phyloP scores from a whole-genome alignment of 768 basidiomycete genomes.

The Agaricus sinodeliciosus region DNA sequence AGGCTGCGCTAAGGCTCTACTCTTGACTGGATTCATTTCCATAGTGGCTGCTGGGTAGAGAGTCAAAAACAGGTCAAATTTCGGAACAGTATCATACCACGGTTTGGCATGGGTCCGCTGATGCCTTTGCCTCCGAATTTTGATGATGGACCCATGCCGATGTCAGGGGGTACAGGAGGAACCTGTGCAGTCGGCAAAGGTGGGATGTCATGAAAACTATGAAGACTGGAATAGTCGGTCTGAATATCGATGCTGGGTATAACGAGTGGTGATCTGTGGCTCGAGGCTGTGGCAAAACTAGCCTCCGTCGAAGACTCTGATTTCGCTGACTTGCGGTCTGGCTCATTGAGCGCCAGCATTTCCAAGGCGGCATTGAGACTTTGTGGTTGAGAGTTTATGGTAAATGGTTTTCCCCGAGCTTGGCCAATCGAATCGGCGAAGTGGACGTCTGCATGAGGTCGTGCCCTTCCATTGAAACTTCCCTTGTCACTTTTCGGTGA shows the following conservation, averaged over 20 bases:
- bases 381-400: conserved; percentile 52
- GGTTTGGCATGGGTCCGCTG: conserved; percentile 62
- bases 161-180: conserved; percentile 29
- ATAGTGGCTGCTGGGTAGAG: conserved; percentile 49
- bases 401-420: conserved; percentile 40
- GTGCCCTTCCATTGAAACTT: conserved; percentile 25
- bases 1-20: conserved; percentile 52
- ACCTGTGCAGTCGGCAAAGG: conserved; percentile 41
- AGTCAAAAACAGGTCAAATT: neutral
- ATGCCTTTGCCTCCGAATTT: conserved; percentile 59
- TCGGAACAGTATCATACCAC: conserved; percentile 38
- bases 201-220: conserved; percentile 21
- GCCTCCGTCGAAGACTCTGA: conserved; percentile 2
- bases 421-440: conserved; percentile 36
- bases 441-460: conserved; percentile 18
- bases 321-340: neutral
- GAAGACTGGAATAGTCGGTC: conserved; percentile 22
- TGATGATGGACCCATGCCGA: conserved; percentile 16
- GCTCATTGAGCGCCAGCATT: conserved; percentile 34
- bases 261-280: conserved; percentile 12
- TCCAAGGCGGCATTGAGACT: conserved; percentile 70
- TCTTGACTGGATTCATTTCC: conserved; percentile 72
- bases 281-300: conserved; percentile 6
- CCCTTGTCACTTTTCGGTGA: conserved; percentile 25
- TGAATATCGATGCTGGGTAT: conserved; percentile 19